These are phyloP conservation scores for Arthrinium phaeospermum DNA, from an alignment of 2,329 filamentous ascomycete species.

Conservation along the genomic window DNA sequence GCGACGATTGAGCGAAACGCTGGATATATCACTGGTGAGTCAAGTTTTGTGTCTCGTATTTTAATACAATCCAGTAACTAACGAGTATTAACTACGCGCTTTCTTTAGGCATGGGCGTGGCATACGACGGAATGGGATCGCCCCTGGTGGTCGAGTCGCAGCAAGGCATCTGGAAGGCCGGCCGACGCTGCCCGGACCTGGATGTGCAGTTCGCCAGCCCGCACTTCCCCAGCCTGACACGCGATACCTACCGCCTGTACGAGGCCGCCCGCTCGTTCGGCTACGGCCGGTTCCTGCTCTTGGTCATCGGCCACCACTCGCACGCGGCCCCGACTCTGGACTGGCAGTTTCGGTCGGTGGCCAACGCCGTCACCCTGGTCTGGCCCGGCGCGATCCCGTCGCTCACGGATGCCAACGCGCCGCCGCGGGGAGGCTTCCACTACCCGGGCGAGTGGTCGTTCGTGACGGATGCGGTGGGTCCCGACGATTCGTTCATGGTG, in stretches of 20 bases:
- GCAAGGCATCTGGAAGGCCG: constrained; percentile 45
- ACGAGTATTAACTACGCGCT: no score
- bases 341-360: neutral
- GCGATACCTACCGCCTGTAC: constrained; percentile 38
- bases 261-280: constrained; percentile 28
- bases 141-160: constrained; percentile 41
- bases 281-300: constrained; percentile 41
- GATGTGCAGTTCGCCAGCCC: constrained; percentile 25
- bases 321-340: constrained; percentile 14
- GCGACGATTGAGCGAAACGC: constrained; percentile 53
- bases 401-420: no score
- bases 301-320: constrained; percentile 27
- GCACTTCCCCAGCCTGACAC: neutral
- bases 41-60: no score
- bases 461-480: constrained; percentile 37
- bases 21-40: constrained; percentile 52
- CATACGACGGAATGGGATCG: constrained; percentile 43
- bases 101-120: constrained; percentile 46
- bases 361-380: constrained; percentile 24
- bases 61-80: no score
- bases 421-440: no score
- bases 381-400: neutral
- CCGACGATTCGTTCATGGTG: constrained; percentile 37
- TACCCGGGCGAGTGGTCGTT: constrained; percentile 29
- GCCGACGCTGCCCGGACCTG: constrained; percentile 46